Base-by-base conservation (phyloP, 495 filamentous ascomycete species). In the Penicillium pancosmium region DNA sequence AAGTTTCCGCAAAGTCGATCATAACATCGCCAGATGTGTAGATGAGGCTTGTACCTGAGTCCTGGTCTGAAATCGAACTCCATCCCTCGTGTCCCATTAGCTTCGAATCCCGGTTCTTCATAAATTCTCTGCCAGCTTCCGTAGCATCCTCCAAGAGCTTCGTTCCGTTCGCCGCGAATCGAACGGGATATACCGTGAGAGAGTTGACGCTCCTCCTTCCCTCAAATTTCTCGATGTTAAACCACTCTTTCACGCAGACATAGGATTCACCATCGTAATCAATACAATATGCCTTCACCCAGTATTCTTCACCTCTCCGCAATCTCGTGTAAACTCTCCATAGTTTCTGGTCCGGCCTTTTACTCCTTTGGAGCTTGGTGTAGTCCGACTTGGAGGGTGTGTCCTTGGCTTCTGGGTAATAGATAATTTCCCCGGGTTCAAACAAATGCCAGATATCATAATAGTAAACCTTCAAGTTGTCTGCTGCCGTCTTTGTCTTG, bases 201-300 rank as follows among this genome's bases (percentile, higher is more conserved):
- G 25, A 34, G 12, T 15, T 34, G 1, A 19, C 31, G 50, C 50
- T 52, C 12, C 5, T 19, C 10, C 11, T 18, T n/a, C 31, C 50
- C 11, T 34, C 27, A 33, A 16, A 52, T 0, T 5, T 34, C 4
- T 33, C 25, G 11, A 52, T 52, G 5, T 1, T 5, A 38, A 52
- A 52, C 31, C 25, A 52, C 31, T 52, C 31, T 12, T 52, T 52
- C 12, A 52, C 31, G 31, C 50, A 52, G 27, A 52, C 50, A 13
- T 52, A 52, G 16, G 27, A 36, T 16, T 52, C 50, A 15, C 50
- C 50, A 36, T 52, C 33, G 31, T 52, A 52, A 36, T 52, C 50
- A 36, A 52, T 52, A 18, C 25, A 33, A 12, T 52, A 52, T n/a
- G 12, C 25, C 31, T 52, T 52, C 15, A 52, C 15, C 31, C 31